Conservation (phyloP, 805 yeast genomes). For the Yarrowia keelungensis region DNA sequence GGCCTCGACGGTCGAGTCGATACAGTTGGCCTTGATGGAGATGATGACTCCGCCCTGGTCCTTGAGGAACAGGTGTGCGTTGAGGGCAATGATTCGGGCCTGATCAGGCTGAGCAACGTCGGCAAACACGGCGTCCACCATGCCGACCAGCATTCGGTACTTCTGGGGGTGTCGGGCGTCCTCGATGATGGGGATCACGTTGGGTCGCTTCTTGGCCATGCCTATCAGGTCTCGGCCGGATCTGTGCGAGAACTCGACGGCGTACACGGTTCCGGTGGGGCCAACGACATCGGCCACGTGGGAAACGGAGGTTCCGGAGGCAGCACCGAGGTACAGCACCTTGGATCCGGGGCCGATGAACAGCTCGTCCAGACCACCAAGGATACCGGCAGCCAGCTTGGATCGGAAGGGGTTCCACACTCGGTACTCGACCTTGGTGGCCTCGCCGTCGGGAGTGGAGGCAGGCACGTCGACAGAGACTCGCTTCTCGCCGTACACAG, state of each 20-base stretch:
- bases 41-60: slow-evolving; percentile 99
- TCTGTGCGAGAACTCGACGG: slow-evolving; percentile 99
- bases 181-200: slow-evolving; percentile 97
- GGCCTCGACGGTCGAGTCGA: slow-evolving; percentile 98
- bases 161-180: slow-evolving; percentile 99
- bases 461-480: slow-evolving; percentile 92
- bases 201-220: slow-evolving; percentile 99
- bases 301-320: slow-evolving; percentile 98
- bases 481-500: slow-evolving; percentile 98
- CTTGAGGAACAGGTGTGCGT: slow-evolving; percentile 96
- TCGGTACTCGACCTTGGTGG: slow-evolving; percentile 96
- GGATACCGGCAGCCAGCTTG: slow-evolving; percentile 98
- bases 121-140: slow-evolving; percentile 98
- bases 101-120: slow-evolving; percentile 99
- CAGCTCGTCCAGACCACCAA: slow-evolving; percentile 99
- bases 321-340: slow-evolving; percentile 97
- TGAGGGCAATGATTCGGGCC: slow-evolving; percentile 98
- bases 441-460: slow-evolving; percentile 66
- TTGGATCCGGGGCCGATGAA: slow-evolving; percentile 98
- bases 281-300: slow-evolving; percentile 99
- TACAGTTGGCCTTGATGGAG: slow-evolving; percentile 99
- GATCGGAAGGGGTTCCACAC: slow-evolving; percentile 99
- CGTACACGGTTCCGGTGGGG: slow-evolving; percentile 98
- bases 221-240: slow-evolving; percentile 99
- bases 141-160: slow-evolving; percentile 98